phyloP scores from a whole-genome alignment of 371 early-diverging fungal genomes.

The Smittium culicis region DNA sequence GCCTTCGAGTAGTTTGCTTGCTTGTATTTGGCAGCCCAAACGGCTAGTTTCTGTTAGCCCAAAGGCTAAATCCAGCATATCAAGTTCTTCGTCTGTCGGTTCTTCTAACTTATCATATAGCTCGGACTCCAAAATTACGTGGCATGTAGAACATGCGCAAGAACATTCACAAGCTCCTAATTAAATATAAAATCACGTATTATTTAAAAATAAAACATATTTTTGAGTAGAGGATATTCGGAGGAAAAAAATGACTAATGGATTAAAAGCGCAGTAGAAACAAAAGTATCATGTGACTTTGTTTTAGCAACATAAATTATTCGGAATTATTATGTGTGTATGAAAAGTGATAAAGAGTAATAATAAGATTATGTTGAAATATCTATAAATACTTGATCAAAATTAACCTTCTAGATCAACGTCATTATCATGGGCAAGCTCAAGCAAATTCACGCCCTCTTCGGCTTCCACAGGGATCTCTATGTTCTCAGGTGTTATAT shows the following conservation, averaged over 20 bases:
- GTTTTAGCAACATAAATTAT: too few relatives aligned
- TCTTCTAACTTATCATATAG: slow-evolving; percentile 79
- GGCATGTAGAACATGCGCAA: slow-evolving; percentile 92
- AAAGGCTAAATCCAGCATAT: slow-evolving; percentile 98
- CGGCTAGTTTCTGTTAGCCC: slow-evolving; percentile 95
- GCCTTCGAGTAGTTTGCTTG: slow-evolving; percentile 74
- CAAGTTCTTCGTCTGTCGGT: slow-evolving; percentile 97
- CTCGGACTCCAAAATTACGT: slow-evolving; percentile 80
- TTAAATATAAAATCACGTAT: too few relatives aligned
- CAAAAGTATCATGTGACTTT: too few relatives aligned
- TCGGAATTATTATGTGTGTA: too few relatives aligned
- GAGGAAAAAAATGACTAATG: too few relatives aligned
- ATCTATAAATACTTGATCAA: slow-evolving; percentile 14
- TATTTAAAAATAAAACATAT: too few relatives aligned
- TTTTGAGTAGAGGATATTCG: too few relatives aligned
- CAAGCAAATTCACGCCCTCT: slow-evolving; percentile 79
- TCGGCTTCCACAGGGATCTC: slow-evolving; percentile 57
- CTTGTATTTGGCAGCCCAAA: slow-evolving; percentile 91
- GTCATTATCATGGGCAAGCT: slow-evolving; percentile 88
- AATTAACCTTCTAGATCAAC: slow-evolving; percentile 86
- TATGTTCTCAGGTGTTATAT: slow-evolving; percentile 52
- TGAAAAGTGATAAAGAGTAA: too few relatives aligned
- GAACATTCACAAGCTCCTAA: slow-evolving; percentile 97
- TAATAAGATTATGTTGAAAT: too few relatives aligned
- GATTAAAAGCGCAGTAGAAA: too few relatives aligned